Percentiles rank a stretch among this genome's conserved stretches.
Conservation (phyloP, 441 rosid genomes). For the Mallotus japonicus region DNA sequence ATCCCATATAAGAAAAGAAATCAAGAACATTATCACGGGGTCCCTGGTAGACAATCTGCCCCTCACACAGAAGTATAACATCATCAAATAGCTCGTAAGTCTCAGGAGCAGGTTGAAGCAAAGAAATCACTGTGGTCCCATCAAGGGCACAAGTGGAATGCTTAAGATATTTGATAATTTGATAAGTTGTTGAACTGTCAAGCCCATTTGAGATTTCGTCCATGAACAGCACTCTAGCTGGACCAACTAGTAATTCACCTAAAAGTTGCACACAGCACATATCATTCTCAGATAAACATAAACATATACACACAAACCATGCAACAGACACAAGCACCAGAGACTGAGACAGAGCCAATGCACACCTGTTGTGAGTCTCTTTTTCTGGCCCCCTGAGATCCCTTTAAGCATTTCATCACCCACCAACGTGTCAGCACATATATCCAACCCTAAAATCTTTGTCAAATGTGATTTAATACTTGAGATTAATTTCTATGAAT, state of each 20-base stretch:
- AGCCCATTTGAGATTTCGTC: constrained; percentile 98
- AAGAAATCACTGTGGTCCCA: constrained; percentile 77
- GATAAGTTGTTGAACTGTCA: constrained; percentile 90
- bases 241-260: constrained; percentile 95
- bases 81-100: constrained; percentile 89
- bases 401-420: constrained; percentile 98
- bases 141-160: constrained; percentile 86
- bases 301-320: neutral
- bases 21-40: constrained; percentile 68
- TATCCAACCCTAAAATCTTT: constrained; percentile 97
- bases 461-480: constrained; percentile 58
- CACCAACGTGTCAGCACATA: constrained; percentile 85
- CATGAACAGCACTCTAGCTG: constrained; percentile 95
- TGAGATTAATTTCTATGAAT: too few relatives aligned
- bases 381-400: constrained; percentile 93
- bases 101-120: constrained; percentile 97
- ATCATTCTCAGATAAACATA: neutral
- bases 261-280: constrained; percentile 22
- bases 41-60: constrained; percentile 91
- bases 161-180: constrained; percentile 79
- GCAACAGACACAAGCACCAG: neutral
- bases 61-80: constrained; percentile 84
- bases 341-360: neutral
- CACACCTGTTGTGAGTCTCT: constrained; percentile 89
- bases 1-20: constrained; percentile 78